Evolutionary conservation across 1,284 basidiomycete genomes (phyloP), one percentile per base, ranked within the genome.

Genomic region (Mycosarcoma maydis): DNA sequence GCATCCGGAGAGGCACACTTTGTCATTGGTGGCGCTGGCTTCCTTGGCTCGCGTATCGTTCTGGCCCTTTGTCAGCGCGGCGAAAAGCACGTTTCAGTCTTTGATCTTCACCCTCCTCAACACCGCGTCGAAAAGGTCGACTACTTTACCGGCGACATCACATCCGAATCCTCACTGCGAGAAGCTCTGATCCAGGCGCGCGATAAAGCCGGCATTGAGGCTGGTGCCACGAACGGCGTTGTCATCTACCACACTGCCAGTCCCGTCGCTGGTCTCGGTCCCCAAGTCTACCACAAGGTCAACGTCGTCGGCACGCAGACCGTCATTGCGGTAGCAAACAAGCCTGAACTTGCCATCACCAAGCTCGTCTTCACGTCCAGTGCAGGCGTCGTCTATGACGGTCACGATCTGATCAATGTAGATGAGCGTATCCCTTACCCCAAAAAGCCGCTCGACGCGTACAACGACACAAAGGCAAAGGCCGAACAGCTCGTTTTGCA

Each of bases 361-460:
- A 94, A 96, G 82, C 87, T 99, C 40, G 92, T 99, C 6, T 98
- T 92, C 83, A 99, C 96, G 4, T 93, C 91, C 72, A 94, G 92
- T 42, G 94, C 93, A 2, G 92, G 94, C 43, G 92, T 98, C 19
- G 88, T 94, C 6, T 98, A 94, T 84, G 90, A 91, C 64, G 94
- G 94, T 0, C 83, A 84, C 19, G 88, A 92, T 81, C 85, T 95
- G 42, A 86, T 92, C 72, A 89, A 94, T 79, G 88, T 91, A 29
- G 96, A 98, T 83, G 96, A 99, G 84, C 88, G 95, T 16, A 82
- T 92, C 46, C 87, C 89, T 0, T 88, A 88, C 73, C 93, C 93
- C 0, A 86, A 87, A 36, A 87, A 87, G 41, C 87, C 90, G 2
- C 86, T 95, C 81, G 94, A 98, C 82, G 89, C 91, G 0, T 99